These are phyloP conservation scores for Cornus florida DNA, from an alignment of 148 eudicot species.

Conservation along the genomic window DNA sequence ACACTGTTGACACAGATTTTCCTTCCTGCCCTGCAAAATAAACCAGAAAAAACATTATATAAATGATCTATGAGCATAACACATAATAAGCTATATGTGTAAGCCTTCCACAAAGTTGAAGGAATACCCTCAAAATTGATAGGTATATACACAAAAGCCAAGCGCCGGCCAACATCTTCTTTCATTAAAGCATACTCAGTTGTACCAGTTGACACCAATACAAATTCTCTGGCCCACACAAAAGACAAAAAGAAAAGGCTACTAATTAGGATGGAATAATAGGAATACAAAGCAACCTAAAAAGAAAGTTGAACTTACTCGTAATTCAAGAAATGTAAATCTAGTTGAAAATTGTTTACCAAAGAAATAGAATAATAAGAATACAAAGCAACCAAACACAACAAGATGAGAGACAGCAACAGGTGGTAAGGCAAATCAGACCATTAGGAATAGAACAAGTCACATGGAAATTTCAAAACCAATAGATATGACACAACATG, in stretches of 20 bases:
- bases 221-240: constrained; percentile 55
- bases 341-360: not conserved
- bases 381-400: not conserved
- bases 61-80: not conserved
- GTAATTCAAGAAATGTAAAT: too few relatives aligned
- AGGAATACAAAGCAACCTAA: not conserved
- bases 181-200: constrained; percentile 68
- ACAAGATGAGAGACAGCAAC: not conserved
- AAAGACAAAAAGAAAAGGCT: constrained; percentile 1
- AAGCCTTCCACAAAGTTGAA: constrained; percentile 4
- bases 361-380: not conserved
- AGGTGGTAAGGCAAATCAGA: too few relatives aligned
- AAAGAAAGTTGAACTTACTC: not conserved
- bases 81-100: not conserved
- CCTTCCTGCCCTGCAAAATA: constrained; percentile 90
- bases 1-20: constrained; percentile 52
- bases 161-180: constrained; percentile 75
- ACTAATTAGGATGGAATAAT: not conserved
- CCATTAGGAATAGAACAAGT: too few relatives aligned
- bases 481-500: too few relatives aligned
- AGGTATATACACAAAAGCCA: constrained; percentile 81
- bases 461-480: too few relatives aligned
- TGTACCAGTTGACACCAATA: constrained; percentile 67
- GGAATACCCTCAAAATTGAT: constrained; percentile 81
- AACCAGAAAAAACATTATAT: not conserved